These are phyloP conservation scores for Pseudognaphalium luteoalbum DNA, from an alignment of 129 eudicot species.

Conservation along the genomic window DNA sequence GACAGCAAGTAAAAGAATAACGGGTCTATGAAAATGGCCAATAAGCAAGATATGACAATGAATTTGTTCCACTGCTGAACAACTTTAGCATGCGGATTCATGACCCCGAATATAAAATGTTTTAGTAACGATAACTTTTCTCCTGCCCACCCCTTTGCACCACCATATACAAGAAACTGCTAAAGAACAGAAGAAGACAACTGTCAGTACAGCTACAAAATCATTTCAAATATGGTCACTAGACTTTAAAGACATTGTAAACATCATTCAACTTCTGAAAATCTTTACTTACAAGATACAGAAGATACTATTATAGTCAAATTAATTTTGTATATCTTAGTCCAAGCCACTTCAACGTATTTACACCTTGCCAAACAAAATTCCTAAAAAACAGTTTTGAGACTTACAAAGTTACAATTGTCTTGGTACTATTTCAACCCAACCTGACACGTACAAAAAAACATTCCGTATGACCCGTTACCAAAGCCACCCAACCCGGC, in stretches of 20 bases:
- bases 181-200: neutral
- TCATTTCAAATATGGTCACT: too few species aligned
- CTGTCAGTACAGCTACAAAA: neutral
- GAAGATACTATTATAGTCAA: too few species aligned
- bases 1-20: conserved; percentile 70
- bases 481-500: neutral
- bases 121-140: conserved; percentile 42
- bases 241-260: too few species aligned
- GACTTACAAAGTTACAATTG: too few species aligned
- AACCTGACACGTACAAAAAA: neutral
- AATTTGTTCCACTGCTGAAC: conserved; percentile 82
- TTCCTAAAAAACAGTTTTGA: too few species aligned
- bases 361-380: too few species aligned
- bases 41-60: conserved; percentile 59
- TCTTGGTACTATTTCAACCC: too few species aligned
- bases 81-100: conserved; percentile 72
- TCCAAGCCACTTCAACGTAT: too few species aligned
- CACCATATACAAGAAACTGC: conserved; percentile 59
- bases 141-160: conserved; percentile 58
- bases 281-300: too few species aligned
- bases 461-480: neutral
- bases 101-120: conserved; percentile 53
- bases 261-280: too few species aligned
- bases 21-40: conserved; percentile 77
- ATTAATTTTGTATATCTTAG: too few species aligned